Percentiles rank a stretch among this genome's conserved stretches.
These are phyloP conservation scores for Ceriops zippeliana DNA, from an alignment of 345 rosid species.

Conservation along the genomic window DNA sequence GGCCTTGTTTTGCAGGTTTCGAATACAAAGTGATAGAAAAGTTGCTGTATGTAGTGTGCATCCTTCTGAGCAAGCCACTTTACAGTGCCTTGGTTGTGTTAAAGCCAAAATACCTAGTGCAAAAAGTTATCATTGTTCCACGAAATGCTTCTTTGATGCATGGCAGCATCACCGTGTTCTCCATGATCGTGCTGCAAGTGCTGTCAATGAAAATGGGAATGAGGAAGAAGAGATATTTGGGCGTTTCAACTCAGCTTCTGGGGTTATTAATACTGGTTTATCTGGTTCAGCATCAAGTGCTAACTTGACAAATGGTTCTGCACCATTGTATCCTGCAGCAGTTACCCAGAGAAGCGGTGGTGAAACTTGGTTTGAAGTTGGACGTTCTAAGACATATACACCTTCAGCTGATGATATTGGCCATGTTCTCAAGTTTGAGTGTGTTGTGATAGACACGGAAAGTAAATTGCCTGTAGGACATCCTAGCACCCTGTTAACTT, in stretches of 20 bases:
- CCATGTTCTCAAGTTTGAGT: conserved; percentile 89
- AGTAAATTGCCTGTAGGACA: conserved; percentile 65
- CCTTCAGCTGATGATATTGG: conserved; percentile 94
- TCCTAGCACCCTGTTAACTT: conserved; percentile 60
- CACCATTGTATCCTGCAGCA: conserved; percentile 64
- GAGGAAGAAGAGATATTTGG: conserved; percentile 89
- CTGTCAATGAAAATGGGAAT: conserved; percentile 73
- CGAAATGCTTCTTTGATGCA: conserved; percentile 91
- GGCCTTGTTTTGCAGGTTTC: conserved; percentile 55
- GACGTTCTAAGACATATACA: conserved; percentile 79
- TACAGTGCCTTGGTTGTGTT: conserved; percentile 87
- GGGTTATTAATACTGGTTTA: conserved; percentile 47
- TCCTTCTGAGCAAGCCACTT: conserved; percentile 81
- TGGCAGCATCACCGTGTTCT: conserved; percentile 98
- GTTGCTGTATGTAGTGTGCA: conserved; percentile 86
- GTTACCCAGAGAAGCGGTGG: conserved; percentile 75
- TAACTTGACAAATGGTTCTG: conserved; percentile 66
- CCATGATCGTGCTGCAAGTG: conserved; percentile 90
- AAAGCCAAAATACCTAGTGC: conserved; percentile 80
- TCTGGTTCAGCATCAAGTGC: conserved; percentile 67
- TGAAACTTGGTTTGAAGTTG: conserved; percentile 95
- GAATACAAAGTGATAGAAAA: conserved; percentile 88
- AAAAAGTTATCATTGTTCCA: conserved; percentile 89
- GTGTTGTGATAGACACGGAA: conserved; percentile 80
- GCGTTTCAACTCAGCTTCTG: conserved; percentile 78